Evolutionary conservation across 148 eudicot genomes (phyloP).

Genomic region (Polygonum maritimum): DNA sequence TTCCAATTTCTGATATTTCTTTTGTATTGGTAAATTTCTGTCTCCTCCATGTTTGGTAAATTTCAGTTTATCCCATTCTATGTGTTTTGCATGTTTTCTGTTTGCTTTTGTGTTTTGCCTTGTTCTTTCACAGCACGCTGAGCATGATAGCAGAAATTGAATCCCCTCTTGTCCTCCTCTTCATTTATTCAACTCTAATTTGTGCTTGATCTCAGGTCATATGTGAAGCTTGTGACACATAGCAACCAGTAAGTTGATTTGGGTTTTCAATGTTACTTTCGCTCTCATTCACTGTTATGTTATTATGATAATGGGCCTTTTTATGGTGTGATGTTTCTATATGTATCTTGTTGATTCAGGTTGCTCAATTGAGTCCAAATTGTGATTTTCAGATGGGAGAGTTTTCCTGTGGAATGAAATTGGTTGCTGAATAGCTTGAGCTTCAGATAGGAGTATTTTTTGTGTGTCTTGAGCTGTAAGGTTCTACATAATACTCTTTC

Average conservation of each 20-base stretch:
- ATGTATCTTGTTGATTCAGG: constrained; percentile 29
- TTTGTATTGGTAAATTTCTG: no score
- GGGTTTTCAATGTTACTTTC: background rate
- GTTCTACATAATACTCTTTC: no score
- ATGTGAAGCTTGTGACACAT: constrained; percentile 93
- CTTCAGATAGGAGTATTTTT: no score
- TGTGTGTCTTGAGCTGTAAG: no score
- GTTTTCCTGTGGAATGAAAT: constrained; percentile 76
- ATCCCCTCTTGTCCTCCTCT: no score
- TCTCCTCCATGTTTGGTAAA: no score
- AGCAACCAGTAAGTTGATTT: constrained; percentile 67
- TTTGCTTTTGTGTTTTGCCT: constrained; percentile 2
- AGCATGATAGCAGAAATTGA: constrained; percentile 35
- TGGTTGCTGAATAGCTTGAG: no score
- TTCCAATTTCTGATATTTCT: no score
- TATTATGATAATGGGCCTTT: background rate
- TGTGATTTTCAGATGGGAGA: constrained; percentile 93
- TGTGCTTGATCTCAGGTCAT: constrained; percentile 50
- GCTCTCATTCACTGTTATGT: background rate
- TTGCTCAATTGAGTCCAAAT: constrained; percentile 57
- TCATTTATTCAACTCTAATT: no score
- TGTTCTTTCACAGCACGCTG: constrained; percentile 42
- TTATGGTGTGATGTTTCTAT: background rate
- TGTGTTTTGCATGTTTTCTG: constrained; percentile 10
- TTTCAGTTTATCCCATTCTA: no score